These are phyloP conservation scores for Silybum marianum DNA, from an alignment of 129 eudicot species.

Conservation along the genomic window DNA sequence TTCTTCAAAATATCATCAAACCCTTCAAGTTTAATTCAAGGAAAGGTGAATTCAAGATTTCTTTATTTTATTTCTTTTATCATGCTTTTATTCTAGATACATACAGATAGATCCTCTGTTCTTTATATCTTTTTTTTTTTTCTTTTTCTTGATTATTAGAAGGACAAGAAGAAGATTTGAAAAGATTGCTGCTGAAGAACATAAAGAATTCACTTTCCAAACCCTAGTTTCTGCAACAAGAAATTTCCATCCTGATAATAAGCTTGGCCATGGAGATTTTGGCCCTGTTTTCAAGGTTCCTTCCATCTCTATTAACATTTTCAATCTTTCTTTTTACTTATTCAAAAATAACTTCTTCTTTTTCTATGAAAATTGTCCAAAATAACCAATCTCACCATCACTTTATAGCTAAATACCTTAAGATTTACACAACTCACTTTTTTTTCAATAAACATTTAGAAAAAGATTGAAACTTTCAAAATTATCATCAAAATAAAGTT, in stretches of 20 bases:
- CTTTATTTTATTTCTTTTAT: neutral
- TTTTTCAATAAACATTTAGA: too few species aligned
- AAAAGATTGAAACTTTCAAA: too few species aligned
- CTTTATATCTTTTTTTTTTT: neutral
- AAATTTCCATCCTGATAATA: conserved; percentile 42
- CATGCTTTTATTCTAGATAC: neutral
- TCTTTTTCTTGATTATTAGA: conserved; percentile 1
- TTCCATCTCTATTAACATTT: neutral
- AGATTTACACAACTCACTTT: too few species aligned
- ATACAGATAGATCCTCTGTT: neutral
- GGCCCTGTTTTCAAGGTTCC: conserved; percentile 64
- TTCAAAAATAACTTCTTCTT: neutral
- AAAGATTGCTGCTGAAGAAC: conserved; percentile 59
- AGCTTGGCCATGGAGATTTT: conserved; percentile 72
- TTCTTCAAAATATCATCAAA: conserved; percentile 29
- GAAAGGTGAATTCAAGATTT: conserved; percentile 31
- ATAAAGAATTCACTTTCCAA: conserved; percentile 42
- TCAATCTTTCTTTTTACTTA: neutral
- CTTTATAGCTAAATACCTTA: too few species aligned
- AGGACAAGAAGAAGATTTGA: conserved; percentile 45
- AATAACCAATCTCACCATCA: too few species aligned
- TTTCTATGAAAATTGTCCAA: too few species aligned
- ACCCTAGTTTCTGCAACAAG: conserved; percentile 14
- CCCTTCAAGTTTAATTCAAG: conserved; percentile 37
- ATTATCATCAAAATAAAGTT: neutral